Evolutionary conservation across 805 yeast species (phyloP), one percentile per base, ranked within the genome.

Genomic region (Kazachstania africana): DNA sequence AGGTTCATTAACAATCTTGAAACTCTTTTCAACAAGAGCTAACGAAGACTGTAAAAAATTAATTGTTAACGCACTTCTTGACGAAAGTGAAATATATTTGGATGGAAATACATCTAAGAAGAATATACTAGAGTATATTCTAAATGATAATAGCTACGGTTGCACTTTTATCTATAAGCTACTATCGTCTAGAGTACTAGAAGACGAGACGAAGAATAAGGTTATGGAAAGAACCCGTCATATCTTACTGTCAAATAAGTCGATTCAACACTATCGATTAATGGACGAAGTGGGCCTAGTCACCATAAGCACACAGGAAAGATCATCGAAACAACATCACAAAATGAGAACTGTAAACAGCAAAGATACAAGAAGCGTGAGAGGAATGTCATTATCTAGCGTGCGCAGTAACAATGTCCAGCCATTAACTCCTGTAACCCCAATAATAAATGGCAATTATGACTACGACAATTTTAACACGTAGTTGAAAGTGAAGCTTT

Each of bases 231-330:
- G 74, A 51, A 73, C 81, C n/a, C 70, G 83, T 38, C 59, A 67
- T 27, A 70, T 75, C 6, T 59, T 87, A 36, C 56, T 76, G 27
- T 79, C 77, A 33, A 54, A 70, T 45, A 72, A 70, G 37, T 34
- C 48, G 17, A 93, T 81, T 49, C 80, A 78, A 19, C 80, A 83
- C 55, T 81, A 81, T 50, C 74, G 93, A 42, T 63, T 91, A 35
- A 71, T 85, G 68, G 97, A 88, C 43, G 97, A 88, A 55, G 88
- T 85, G 40, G 96, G 96, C 4, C 59, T 87, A 29, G 31, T 34
- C 4, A 29, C 31, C 21, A 13, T 32, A 24, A 25, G 16, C 31
- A 19, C 30, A 8, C 24, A n/a, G n/a, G n/a, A n/a, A n/a, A n/a
- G n/a, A n/a, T n/a, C n/a, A n/a, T n/a, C 21, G 6, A 17, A 19